Percentiles rank a stretch among this genome's conserved stretches.
These are phyloP conservation scores for Daphne laureola DNA, from an alignment of 441 rosid species.

Conservation along the genomic window DNA sequence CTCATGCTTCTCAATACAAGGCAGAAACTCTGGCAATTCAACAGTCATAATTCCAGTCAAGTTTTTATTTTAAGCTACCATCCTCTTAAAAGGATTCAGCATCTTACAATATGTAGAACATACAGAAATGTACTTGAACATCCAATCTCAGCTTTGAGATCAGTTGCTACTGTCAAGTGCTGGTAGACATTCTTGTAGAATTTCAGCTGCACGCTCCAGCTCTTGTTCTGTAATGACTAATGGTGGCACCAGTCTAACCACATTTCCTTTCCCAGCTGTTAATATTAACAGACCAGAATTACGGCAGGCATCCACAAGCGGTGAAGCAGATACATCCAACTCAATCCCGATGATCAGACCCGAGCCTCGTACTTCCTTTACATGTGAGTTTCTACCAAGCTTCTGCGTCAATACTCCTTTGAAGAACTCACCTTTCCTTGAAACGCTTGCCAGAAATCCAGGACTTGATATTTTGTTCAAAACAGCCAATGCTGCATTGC, in stretches of 20 bases:
- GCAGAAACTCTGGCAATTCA: no score
- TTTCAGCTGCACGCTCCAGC: slow-evolving; percentile 51
- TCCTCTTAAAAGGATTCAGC: no score
- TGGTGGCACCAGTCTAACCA: slow-evolving; percentile 78
- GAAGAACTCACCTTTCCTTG: slow-evolving; percentile 55
- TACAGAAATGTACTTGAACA: no score
- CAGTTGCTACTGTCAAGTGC: slow-evolving; percentile 28
- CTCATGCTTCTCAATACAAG: no score
- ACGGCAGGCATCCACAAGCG: slow-evolving; percentile 72
- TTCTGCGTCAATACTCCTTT: slow-evolving; percentile 42
- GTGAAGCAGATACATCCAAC: slow-evolving; percentile 51
- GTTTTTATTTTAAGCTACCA: no score
- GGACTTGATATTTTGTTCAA: slow-evolving; percentile 61
- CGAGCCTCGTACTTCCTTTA: slow-evolving; percentile 73
- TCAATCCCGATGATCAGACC: slow-evolving; percentile 82
- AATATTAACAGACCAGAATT: slow-evolving; percentile 62
- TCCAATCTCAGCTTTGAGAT: not conserved
- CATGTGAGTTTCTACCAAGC: slow-evolving; percentile 53
- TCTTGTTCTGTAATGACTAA: slow-evolving; percentile 64
- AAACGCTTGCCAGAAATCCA: slow-evolving; percentile 53
- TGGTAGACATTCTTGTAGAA: slow-evolving; percentile 32
- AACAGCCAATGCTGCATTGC: slow-evolving; percentile 53
- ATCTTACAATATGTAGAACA: no score
- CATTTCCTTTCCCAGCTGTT: slow-evolving; percentile 86
- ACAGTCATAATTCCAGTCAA: no score